These are phyloP conservation scores for Myriosclerotinia curreyana DNA, from an alignment of 2,329 filamentous ascomycete genomes.

Conservation along the genomic window DNA sequence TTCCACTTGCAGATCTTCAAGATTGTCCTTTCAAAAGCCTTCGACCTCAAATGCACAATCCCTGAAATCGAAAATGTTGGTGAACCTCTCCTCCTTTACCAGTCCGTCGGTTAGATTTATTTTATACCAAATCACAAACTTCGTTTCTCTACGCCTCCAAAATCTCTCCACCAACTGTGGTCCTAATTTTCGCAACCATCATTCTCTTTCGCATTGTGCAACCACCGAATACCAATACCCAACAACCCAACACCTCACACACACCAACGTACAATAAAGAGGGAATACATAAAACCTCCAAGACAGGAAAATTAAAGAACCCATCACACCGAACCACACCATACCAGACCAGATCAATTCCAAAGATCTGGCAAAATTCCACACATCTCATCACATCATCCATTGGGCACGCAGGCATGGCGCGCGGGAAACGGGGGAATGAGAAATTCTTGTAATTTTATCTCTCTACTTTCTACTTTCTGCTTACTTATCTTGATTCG, in stretches of 20 bases:
- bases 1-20: conserved; percentile 85
- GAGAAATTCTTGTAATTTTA: conserved; percentile 17
- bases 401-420: conserved; percentile 12
- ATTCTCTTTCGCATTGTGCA: conserved; percentile 11
- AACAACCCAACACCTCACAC: background rate
- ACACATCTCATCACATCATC: background rate
- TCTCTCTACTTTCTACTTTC: conserved; percentile 13
- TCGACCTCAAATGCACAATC: conserved; percentile 98
- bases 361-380: conserved; percentile 4
- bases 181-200: background rate
- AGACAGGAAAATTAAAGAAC: background rate
- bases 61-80: conserved; percentile 98
- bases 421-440: conserved; percentile 8
- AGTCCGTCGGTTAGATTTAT: conserved; percentile 47
- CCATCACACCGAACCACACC: background rate
- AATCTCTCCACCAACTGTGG: background rate
- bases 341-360: conserved; percentile 1
- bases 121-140: background rate
- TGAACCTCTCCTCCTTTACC: conserved; percentile 90
- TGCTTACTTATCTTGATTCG: background rate
- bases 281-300: background rate
- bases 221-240: background rate
- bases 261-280: background rate
- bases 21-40: conserved; percentile 97
- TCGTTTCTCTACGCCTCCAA: conserved; percentile 1